Conservation (phyloP, 2,329 filamentous ascomycete species). For the Calonectria hongkongensis region DNA sequence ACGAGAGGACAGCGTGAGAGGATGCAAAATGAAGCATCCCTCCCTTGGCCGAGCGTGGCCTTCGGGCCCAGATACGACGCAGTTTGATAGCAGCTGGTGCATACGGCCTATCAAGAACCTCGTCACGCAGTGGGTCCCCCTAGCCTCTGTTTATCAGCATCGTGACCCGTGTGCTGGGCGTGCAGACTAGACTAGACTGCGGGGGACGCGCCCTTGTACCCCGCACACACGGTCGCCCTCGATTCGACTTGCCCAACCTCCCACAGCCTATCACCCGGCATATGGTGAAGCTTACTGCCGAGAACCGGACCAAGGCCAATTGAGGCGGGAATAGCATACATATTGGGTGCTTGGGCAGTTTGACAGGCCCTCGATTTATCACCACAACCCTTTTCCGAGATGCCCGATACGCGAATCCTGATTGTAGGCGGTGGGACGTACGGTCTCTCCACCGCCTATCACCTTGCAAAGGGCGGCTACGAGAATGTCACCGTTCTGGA, state of each 20-base stretch:
- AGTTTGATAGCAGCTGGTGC: constrained; percentile 5
- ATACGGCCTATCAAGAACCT: constrained; percentile 24
- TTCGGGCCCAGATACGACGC: constrained; percentile 12
- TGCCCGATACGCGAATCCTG: constrained; percentile 35
- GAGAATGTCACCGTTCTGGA: constrained; percentile 61
- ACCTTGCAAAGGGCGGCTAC: constrained; percentile 54
- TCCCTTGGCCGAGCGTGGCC: neutral
- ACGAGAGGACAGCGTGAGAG: neutral
- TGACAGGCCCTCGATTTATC: neutral
- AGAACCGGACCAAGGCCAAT: constrained; percentile 8
- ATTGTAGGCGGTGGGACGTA: constrained; percentile 58
- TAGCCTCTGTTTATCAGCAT: neutral
- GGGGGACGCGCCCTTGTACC: constrained; percentile 6
- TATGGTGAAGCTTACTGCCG: neutral
- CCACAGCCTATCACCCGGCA: constrained; percentile 10
- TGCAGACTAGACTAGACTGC: neutral
- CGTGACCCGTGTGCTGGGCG: constrained; percentile 19
- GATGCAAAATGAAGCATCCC: neutral
- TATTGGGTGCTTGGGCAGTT: constrained; percentile 1
- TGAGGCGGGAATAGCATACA: constrained; percentile 5
- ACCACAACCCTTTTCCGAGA: neutral
- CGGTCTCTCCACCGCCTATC: constrained; percentile 55
- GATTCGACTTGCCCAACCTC: constrained; percentile 24
- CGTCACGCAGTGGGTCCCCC: constrained; percentile 6
- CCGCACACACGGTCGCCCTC: constrained; percentile 18